Conservation (phyloP, 768 basidiomycete genomes). For the Neoboletus brunneissimus region DNA sequence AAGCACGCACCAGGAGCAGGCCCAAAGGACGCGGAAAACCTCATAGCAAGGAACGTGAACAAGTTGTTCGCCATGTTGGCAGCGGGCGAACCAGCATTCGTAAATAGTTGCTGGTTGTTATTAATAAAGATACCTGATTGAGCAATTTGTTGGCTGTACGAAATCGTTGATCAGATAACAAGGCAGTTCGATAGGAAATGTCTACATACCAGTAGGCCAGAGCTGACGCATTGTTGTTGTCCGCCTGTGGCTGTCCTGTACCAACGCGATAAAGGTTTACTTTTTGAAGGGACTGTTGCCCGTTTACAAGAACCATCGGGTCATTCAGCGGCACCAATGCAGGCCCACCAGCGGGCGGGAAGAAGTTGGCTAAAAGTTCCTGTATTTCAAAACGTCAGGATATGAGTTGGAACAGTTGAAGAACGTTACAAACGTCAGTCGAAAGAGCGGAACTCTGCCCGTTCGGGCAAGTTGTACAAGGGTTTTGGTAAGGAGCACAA, state of each 20-base stretch:
- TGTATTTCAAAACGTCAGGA: constrained; percentile 2
- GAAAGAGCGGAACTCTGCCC: constrained; percentile 21
- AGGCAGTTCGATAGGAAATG: not conserved
- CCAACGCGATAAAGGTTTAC: constrained; percentile 29
- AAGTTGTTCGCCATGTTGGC: constrained; percentile 19
- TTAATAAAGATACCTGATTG: constrained; percentile 26
- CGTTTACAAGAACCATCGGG: constrained; percentile 27
- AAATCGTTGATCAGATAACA: not conserved
- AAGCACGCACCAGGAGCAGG: constrained; percentile 22
- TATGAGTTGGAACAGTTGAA: not conserved
- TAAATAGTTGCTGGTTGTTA: constrained; percentile 19
- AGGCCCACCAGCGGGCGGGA: constrained; percentile 24
- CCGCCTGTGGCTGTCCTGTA: constrained; percentile 26
- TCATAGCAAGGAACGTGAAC: constrained; percentile 31
- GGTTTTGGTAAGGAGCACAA: constrained; percentile 24
- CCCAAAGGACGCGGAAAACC: constrained; percentile 24
- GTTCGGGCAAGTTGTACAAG: constrained; percentile 24
- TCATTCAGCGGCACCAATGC: constrained; percentile 26
- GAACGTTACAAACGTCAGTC: constrained; percentile 17
- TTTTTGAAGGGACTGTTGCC: constrained; percentile 23
- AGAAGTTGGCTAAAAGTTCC: constrained; percentile 25
- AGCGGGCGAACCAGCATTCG: constrained; percentile 21
- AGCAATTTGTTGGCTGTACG: constrained; percentile 19
- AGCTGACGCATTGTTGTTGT: constrained; percentile 22
- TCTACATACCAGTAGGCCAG: constrained; percentile 20